phyloP scores from a whole-genome alignment of 2,329 filamentous ascomycete genomes.

The Scopulariopsis brevicaulis region DNA sequence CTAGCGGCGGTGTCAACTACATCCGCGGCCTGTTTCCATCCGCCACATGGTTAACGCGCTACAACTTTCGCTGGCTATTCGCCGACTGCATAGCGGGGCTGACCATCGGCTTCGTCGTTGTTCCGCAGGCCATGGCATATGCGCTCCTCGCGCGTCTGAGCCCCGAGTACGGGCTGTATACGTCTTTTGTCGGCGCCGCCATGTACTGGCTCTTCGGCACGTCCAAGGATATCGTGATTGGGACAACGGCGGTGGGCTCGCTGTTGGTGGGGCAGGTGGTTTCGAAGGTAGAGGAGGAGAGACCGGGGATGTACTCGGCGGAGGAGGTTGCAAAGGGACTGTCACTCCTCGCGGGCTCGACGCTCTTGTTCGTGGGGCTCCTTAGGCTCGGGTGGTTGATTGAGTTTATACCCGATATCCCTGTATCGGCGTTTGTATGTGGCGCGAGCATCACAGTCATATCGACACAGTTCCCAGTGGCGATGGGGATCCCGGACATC shows the following conservation, averaged over 20 bases:
- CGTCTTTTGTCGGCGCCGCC: conserved; percentile 70
- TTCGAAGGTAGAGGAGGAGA: conserved; percentile 20
- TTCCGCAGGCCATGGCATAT: conserved; percentile 74
- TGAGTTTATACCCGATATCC: conserved; percentile 37
- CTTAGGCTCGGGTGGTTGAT: conserved; percentile 35
- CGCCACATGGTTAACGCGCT: conserved; percentile 55
- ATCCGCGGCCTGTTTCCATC: conserved; percentile 49
- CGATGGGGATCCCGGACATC: conserved; percentile 29
- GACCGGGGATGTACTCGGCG: conserved; percentile 20
- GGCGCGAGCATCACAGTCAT: conserved; percentile 38
- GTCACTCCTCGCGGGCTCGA: conserved; percentile 28
- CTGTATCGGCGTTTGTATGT: conserved; percentile 39
- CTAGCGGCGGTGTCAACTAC: conserved; percentile 35
- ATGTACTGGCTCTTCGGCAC: conserved; percentile 79
- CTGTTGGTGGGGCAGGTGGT: conserved; percentile 37
- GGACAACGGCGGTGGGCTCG: conserved; percentile 47
- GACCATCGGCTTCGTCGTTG: conserved; percentile 56
- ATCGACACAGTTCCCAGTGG: conserved; percentile 30
- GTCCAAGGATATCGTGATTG: conserved; percentile 77
- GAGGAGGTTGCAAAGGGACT: conserved; percentile 31
- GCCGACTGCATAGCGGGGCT: conserved; percentile 60
- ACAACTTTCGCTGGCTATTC: conserved; percentile 61
- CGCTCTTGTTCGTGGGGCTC: conserved; percentile 32
- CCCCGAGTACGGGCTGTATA: conserved; percentile 65
- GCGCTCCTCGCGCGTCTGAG: conserved; percentile 57